Base-by-base conservation (phyloP, 495 filamentous ascomycete species). In the Podospora tetraspora region DNA sequence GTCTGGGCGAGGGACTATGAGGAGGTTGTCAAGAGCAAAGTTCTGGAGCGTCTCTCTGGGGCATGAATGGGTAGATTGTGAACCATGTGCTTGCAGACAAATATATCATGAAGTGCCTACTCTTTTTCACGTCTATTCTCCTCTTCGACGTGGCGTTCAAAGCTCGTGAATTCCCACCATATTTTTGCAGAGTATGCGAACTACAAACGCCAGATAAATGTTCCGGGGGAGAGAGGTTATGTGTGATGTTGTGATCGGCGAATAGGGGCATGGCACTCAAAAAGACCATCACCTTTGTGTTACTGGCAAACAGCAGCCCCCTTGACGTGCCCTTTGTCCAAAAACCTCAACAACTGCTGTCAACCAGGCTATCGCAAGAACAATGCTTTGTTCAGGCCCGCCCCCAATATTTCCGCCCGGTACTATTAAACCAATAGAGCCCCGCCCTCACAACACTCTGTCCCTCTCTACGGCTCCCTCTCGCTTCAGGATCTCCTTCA, bases 1-100 rank as follows among this genome's bases (percentile, higher is more conserved):
- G 71, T 71, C 8, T 78, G 76, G 76, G 76, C 73, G 34, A 77
- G 67, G 58, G 67, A 74, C 30, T 78, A 75, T 65, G 62, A 69
- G 2, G 75, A 78, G 58, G 66, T 78, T 30, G 27, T 72, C 7
- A 23, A 30, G 13, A 71, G 68, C 32, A 64, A 24, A 23, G n/a
- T 73, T 1, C 27, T 75, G 30, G 76, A 72, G 1, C 25, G 59
- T 67, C 25, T 72, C 30, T 7, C 34, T 52, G 2, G 9, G 22
- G 57, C 16, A 24, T 64, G 22, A 37, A n/a, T 29, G 16, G 9
- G 23, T 23, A 32, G 27, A 19, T 62, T 62, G 12, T 52, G 19
- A n/a, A 0, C 19, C 43, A n/a, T 52, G 19, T 0, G n/a, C 6
- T 8, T 8, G 3, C 19, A n/a, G 1, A n/a, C 43, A 52, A 52